phyloP scores from a whole-genome alignment of 768 basidiomycete genomes.

The Collybia sordida region DNA sequence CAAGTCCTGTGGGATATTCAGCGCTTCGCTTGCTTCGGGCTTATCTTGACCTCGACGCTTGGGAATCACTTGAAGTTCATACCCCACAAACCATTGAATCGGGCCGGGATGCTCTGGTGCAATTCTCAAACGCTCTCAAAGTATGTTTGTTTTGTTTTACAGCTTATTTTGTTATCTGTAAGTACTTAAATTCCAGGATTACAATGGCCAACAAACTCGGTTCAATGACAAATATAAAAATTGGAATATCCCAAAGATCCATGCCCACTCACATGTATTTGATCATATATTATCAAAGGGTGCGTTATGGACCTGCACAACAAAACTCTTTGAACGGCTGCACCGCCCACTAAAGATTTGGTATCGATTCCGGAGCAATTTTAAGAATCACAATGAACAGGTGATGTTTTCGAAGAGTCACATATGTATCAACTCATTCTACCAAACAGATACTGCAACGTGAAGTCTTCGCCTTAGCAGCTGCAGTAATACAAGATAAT shows the following conservation, averaged over 20 bases:
- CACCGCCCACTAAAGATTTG: conserved; percentile 27
- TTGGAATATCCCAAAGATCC: conserved; percentile 38
- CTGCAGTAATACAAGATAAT: conserved; percentile 11
- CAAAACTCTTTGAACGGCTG: conserved; percentile 26
- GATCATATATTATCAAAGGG: conserved; percentile 33
- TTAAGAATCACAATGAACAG: conserved; percentile 29
- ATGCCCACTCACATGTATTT: conserved; percentile 28
- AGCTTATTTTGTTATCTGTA: conserved; percentile 7
- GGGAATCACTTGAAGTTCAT: conserved; percentile 7
- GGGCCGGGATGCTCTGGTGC: conserved; percentile 8
- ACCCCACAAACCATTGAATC: conserved; percentile 2
- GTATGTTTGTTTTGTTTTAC: conserved; percentile 14
- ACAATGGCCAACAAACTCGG: not conserved
- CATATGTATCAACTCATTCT: conserved; percentile 21
- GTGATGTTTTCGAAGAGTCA: conserved; percentile 22
- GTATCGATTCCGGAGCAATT: conserved; percentile 27
- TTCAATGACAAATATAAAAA: conserved; percentile 10
- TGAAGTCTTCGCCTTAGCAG: conserved; percentile 4
- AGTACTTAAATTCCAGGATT: conserved; percentile 11
- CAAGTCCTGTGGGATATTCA: not conserved
- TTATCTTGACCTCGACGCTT: conserved; percentile 4
- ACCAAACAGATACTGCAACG: not conserved
- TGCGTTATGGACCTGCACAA: conserved; percentile 25
- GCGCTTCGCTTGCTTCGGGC: conserved; percentile 1
- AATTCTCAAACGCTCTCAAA: conserved; percentile 18